Evolutionary conservation across 768 basidiomycete genomes (phyloP).

Genomic region (Arthromyces matolae): DNA sequence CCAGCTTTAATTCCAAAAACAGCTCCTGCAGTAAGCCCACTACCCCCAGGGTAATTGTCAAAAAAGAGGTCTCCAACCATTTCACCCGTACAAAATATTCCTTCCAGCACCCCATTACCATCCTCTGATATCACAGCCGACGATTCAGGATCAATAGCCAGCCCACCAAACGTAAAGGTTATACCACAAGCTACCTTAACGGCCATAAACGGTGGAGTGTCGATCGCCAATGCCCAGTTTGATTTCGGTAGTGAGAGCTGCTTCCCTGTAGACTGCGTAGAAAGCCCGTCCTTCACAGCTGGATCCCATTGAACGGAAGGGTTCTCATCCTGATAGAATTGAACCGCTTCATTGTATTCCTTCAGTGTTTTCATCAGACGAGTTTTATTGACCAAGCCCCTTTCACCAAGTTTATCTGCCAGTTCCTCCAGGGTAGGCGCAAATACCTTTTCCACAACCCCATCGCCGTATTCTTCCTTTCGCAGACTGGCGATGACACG

Average conservation of each 20-base stretch:
- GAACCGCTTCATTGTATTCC: conserved; percentile 50
- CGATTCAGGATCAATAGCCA: conserved; percentile 54
- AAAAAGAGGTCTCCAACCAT: conserved; percentile 66
- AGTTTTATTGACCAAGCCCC: conserved; percentile 43
- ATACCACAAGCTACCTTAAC: conserved; percentile 68
- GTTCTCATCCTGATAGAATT: conserved; percentile 31
- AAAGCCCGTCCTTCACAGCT: conserved; percentile 57
- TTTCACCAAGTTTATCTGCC: conserved; percentile 39
- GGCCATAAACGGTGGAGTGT: conserved; percentile 53
- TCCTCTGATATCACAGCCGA: conserved; percentile 45
- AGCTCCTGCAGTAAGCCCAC: conserved; percentile 60
- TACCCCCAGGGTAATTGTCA: conserved; percentile 67
- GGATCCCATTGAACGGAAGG: conserved; percentile 50
- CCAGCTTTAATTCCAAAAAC: conserved; percentile 64
- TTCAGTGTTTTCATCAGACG: conserved; percentile 43
- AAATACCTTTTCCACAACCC: conserved; percentile 51
- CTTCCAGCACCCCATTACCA: conserved; percentile 42
- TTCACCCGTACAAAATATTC: conserved; percentile 65
- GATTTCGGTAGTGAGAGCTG: conserved; percentile 50
- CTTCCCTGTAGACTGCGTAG: conserved; percentile 40
- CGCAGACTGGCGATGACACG: conserved; percentile 42
- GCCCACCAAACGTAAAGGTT: conserved; percentile 71
- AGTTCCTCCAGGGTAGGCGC: conserved; percentile 47
- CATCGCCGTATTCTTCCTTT: conserved; percentile 64
- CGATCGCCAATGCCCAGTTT: conserved; percentile 63